Evolutionary conservation across 2,329 filamentous ascomycete species (phyloP), one percentile per base, ranked within the genome.

Genomic region (Nakataea oryzae): DNA sequence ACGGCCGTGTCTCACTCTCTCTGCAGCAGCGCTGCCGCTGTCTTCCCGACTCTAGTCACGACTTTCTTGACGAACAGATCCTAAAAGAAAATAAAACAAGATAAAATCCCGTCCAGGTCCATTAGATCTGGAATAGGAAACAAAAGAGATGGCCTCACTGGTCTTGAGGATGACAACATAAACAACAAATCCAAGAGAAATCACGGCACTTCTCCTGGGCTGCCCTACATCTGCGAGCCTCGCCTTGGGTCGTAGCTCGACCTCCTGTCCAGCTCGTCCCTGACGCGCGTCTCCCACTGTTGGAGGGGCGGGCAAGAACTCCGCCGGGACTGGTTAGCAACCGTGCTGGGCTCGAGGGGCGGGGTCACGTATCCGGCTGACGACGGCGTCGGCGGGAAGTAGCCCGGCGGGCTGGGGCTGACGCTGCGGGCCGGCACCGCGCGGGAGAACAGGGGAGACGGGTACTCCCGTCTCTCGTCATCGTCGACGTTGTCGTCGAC

Each of bases 211-310:
- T 21, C 34, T 17, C 34, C 6, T 17, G n/a, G n/a, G n/a, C n/a
- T n/a, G 4, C 3, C 34, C 17, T n/a, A 50, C 41, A 50, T 50
- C 41, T n/a, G 21, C 3, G 41, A 56, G 24, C 54, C 21, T 24
- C 28, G 54, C 29, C 56, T 58, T 14, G 27, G 21, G 7, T 58
- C 56, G 28, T 29, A 13, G 29, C 56, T 58, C 26, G 29, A 17
- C 56, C 56, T 58, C 56, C 29, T 58, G 14, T 60, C 41, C 27
- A 60, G 28, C 59, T 60, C 59, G 13, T 24, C 30, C 28, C 41
- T 28, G 27, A 47, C 59, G 28, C 59, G 59, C 24, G 32, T 54
- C 47, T 60, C 59, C 59, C 59, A 60, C 59, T 60, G 41, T 50
- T 17, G 7, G 41, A n/a, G 5, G 41, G 41, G 21, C 41, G 41